These are phyloP conservation scores for Bipolaris zeicola DNA, from an alignment of 2,329 filamentous ascomycete species.

Conservation along the genomic window DNA sequence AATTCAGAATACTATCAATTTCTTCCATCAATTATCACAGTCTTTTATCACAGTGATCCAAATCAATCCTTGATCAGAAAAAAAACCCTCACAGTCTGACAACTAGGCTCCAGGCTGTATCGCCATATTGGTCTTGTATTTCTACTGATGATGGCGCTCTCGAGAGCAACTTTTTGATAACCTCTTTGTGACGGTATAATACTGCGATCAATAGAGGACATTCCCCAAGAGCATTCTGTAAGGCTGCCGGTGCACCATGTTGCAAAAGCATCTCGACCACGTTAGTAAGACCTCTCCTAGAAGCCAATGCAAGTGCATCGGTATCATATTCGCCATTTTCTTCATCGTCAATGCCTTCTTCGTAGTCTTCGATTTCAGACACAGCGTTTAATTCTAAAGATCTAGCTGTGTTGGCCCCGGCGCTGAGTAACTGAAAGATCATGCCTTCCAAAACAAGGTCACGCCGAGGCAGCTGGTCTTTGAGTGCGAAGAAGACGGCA, in stretches of 20 bases:
- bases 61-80: no score
- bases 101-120: background rate
- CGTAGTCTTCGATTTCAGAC: no score
- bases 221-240: background rate
- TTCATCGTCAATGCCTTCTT: no score
- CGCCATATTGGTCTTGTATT: background rate
- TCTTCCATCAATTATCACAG: no score
- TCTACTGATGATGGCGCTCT: background rate
- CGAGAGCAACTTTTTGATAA: background rate
- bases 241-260: background rate
- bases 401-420: constrained; percentile 5
- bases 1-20: no score
- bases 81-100: no score
- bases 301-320: background rate
- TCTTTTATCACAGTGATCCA: no score
- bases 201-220: background rate
- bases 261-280: background rate
- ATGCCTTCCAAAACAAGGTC: constrained; percentile 1
- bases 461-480: background rate
- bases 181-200: background rate
- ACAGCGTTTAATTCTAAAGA: background rate
- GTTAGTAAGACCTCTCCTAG: background rate
- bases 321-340: background rate
- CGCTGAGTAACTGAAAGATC: constrained; percentile 10
- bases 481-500: background rate